Evolutionary conservation across 2,329 filamentous ascomycete species (phyloP).

Genomic region (Clonostachys sp.): DNA sequence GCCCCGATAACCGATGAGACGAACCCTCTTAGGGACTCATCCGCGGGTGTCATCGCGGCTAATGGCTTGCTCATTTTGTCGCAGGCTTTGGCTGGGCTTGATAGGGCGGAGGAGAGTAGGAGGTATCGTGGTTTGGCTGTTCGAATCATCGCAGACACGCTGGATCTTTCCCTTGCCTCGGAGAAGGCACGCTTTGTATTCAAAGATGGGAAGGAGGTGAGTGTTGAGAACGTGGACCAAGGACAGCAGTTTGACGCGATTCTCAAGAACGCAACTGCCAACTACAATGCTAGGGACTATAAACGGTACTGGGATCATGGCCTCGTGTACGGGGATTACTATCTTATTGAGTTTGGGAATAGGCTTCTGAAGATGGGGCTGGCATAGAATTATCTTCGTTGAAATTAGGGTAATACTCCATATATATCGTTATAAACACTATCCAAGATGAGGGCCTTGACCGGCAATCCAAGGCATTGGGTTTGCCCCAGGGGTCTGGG

Average conservation of each 20-base stretch:
- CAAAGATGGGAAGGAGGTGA: not conserved
- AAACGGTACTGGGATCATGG: slow-evolving; percentile 27
- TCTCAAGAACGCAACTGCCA: slow-evolving; percentile 24
- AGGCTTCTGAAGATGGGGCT: slow-evolving; percentile 28
- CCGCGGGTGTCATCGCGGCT: slow-evolving; percentile 31
- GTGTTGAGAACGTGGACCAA: not conserved
- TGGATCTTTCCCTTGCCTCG: slow-evolving; percentile 16
- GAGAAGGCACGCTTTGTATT: slow-evolving; percentile 12
- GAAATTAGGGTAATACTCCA: not conserved
- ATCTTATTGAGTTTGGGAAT: slow-evolving; percentile 41
- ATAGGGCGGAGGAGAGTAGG: slow-evolving; percentile 5
- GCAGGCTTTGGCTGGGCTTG: slow-evolving; percentile 17
- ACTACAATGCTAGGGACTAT: slow-evolving; percentile 19
- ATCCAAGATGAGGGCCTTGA: not conserved
- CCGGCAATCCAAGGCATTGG: not conserved
- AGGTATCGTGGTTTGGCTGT: slow-evolving; percentile 18
- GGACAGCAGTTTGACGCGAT: slow-evolving; percentile 18
- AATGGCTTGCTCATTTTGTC: slow-evolving; percentile 34
- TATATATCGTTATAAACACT: not conserved
- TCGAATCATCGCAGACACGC: slow-evolving; percentile 18
- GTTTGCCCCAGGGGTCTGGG: not conserved
- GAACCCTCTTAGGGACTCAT: slow-evolving; percentile 24
- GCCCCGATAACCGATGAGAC: slow-evolving; percentile 28
- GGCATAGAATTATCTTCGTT: not conserved
- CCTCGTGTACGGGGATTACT: slow-evolving; percentile 45